Evolutionary conservation across 73 alveolate species (phyloP).

Genomic region (Uronychia binucleata): DNA sequence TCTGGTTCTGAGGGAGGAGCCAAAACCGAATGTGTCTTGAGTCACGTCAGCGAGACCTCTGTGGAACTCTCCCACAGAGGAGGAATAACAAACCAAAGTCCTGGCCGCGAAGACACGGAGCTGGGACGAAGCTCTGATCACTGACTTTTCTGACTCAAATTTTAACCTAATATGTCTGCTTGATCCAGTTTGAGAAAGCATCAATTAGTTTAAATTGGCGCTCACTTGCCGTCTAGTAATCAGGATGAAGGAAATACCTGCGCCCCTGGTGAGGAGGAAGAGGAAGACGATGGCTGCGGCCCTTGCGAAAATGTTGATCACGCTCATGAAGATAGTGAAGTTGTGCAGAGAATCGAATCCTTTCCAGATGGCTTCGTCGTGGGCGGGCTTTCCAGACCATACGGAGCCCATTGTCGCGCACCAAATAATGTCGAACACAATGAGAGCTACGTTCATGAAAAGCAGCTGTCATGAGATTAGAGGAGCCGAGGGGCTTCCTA

Average conservation of each 20-base stretch:
- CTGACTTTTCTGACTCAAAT: too few species aligned
- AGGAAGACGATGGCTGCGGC: conserved; percentile 18
- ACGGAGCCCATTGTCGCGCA: conserved; percentile 54
- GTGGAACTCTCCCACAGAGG: too few species aligned
- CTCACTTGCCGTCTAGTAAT: too few species aligned
- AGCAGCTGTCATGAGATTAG: conserved; percentile 10
- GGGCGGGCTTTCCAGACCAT: conserved; percentile 60
- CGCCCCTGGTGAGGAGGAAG: conserved; percentile 7
- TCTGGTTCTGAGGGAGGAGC: too few species aligned
- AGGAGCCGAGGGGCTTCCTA: not conserved
- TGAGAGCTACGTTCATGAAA: conserved; percentile 35
- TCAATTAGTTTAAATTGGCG: not conserved
- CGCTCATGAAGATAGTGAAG: conserved; percentile 41
- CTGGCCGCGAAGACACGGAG: too few species aligned
- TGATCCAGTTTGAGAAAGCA: not conserved
- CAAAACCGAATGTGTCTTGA: too few species aligned
- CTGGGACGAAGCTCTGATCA: too few species aligned
- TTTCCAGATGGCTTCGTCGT: conserved; percentile 51
- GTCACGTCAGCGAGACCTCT: too few species aligned
- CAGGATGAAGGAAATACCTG: not conserved
- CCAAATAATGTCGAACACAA: conserved; percentile 55
- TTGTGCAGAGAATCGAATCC: conserved; percentile 35
- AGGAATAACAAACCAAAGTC: too few species aligned
- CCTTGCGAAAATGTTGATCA: conserved; percentile 47
- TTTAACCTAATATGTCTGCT: too few species aligned